Base-by-base conservation (phyloP, 176 grass and related monocot genomes). In the Rhynchospora tenuis region DNA sequence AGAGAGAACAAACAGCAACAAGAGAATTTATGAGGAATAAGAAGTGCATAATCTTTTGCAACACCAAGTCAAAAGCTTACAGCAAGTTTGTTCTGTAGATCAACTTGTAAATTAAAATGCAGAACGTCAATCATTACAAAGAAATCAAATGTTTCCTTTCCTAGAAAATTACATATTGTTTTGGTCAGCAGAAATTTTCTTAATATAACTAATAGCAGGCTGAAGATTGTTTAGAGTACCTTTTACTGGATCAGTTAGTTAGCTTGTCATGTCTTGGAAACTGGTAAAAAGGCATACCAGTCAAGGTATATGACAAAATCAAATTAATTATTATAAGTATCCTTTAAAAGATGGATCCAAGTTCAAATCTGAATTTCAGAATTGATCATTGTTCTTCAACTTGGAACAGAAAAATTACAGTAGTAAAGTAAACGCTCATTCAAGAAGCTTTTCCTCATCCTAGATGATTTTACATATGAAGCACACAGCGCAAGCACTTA, bases 401-500 rank as follows among this genome's bases (percentile, higher is more conserved):
- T 73, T 73, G 44, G 2, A 51, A 51, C 47, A 74, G 3, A 64
- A 74, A 74, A 38, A 38, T 67, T 67, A 38, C 1, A 38, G 33
- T 38, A 4, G 44, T 51, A 7, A 15, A 26, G 46, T 15, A 27
- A 26, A 74, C 46, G 14, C 15, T 13, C 69, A 81, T 65, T 81
- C 26, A 42, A 83, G 69, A 76, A 60, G 70, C 31, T 28, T 42
- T 38, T 91, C 68, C 28, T 56, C 31, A 70, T 69, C 62, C 44
- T 43, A 79, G 46, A 89, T 81, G 86, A 29, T 87, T 78, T 79
- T 84, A 48, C 92, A 98, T 93, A 64, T 93, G 92, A 91, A 98
- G 86, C 84, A 98, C 95, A 62, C 95, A 98, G 33, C 92, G 86
- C 86, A 98, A 85, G 77, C 95, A 95, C 80, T 83, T 95, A 19